phyloP scores from a whole-genome alignment of 495 filamentous ascomycete species.

The Penicillium dipodomyicola region DNA sequence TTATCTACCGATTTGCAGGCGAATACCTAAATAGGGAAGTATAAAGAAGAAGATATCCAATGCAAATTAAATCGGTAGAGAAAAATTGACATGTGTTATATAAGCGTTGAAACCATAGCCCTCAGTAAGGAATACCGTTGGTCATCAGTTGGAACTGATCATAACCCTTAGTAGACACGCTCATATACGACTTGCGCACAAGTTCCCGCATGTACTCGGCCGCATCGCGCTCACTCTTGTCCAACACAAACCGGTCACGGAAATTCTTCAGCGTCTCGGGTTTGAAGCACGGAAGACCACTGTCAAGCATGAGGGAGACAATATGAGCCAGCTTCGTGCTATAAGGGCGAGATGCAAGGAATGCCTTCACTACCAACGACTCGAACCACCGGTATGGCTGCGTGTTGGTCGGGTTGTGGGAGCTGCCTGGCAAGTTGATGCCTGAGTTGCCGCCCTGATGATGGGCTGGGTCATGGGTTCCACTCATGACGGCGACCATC shows the following conservation, averaged over 20 bases:
- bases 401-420: slow-evolving; percentile 58
- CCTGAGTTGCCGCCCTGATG: slow-evolving; percentile 28
- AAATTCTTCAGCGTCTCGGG: slow-evolving; percentile 92
- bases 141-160: slow-evolving; percentile 96
- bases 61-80: not conserved
- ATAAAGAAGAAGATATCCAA: not conserved
- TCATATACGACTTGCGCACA: slow-evolving; percentile 82
- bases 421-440: slow-evolving; percentile 36
- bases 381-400: slow-evolving; percentile 96
- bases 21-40: not conserved
- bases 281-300: slow-evolving; percentile 96
- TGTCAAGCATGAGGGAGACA: slow-evolving; percentile 92
- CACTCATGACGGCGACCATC: slow-evolving; percentile 98
- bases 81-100: not conserved
- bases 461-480: slow-evolving; percentile 50
- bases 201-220: slow-evolving; percentile 90
- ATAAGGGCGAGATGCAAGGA: slow-evolving; percentile 86
- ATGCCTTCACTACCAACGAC: slow-evolving; percentile 92
- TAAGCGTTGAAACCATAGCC: not conserved
- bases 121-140: slow-evolving; percentile 93
- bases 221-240: slow-evolving; percentile 90
- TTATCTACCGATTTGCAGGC: too few species aligned
- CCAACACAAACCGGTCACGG: slow-evolving; percentile 86
- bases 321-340: slow-evolving; percentile 82
- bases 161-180: slow-evolving; percentile 86